Evolutionary conservation across 768 basidiomycete species (phyloP).

Genomic region (Auriscalpium orientale): DNA sequence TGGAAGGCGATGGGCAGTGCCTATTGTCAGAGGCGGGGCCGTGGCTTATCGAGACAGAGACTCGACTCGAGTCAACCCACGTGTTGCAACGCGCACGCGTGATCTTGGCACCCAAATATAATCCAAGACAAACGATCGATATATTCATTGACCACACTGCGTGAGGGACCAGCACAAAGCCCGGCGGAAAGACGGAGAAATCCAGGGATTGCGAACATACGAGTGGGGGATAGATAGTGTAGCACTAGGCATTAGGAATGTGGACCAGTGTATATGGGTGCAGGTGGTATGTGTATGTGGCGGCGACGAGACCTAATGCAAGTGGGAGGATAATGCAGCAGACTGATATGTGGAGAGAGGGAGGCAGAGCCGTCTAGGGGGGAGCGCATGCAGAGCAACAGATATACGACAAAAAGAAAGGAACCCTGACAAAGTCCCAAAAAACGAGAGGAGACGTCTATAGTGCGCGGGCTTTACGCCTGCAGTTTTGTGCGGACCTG

Average conservation of each 20-base stretch:
- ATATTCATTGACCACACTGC: background rate
- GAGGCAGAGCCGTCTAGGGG: constrained; percentile 11
- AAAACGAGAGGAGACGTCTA: constrained; percentile 9
- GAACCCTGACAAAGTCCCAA: constrained; percentile 11
- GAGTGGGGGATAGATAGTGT: constrained; percentile 4
- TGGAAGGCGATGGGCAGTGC: no score
- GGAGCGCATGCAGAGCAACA: constrained; percentile 10
- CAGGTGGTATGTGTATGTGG: constrained; percentile 8
- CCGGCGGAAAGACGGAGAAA: constrained; percentile 6
- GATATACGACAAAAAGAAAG: constrained; percentile 6
- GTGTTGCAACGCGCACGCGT: background rate
- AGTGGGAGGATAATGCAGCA: constrained; percentile 7
- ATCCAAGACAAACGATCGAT: constrained; percentile 5
- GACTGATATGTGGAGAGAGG: background rate
- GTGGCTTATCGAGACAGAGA: background rate
- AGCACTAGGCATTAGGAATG: constrained; percentile 1
- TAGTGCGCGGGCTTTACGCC: constrained; percentile 5
- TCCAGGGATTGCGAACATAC: background rate
- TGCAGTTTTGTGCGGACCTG: constrained; percentile 19
- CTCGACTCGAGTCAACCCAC: background rate
- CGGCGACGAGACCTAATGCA: constrained; percentile 10
- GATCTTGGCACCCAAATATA: background rate
- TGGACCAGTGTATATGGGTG: constrained; percentile 11
- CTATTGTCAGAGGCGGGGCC: no score
- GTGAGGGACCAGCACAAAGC: constrained; percentile 10